Evolutionary conservation across 1,139 yeast genomes (phyloP).

Genomic region (Debaryomyces robertsiae): DNA sequence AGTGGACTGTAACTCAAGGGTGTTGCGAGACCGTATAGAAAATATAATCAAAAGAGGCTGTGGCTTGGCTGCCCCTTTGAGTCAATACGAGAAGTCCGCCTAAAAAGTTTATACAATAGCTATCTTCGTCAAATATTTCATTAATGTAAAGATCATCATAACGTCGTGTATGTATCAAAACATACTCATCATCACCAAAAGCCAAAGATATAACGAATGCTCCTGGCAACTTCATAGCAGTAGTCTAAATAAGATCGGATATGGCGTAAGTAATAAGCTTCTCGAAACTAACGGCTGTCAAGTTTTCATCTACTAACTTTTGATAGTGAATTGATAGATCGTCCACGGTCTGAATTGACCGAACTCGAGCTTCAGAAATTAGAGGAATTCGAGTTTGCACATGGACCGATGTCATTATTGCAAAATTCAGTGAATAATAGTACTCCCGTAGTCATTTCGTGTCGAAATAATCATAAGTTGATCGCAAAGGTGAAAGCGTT

Average conservation of each 20-base stretch:
- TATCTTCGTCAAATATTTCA: no score
- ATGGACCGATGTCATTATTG: slow-evolving; percentile 89
- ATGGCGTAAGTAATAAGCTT: slow-evolving; percentile 15
- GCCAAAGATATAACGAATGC: no score
- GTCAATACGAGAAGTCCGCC: slow-evolving; percentile 27
- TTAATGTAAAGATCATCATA: no score
- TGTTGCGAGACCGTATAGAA: slow-evolving; percentile 78
- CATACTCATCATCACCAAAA: no score
- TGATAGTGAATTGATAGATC: slow-evolving; percentile 61
- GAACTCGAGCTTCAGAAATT: slow-evolving; percentile 77
- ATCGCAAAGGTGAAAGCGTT: slow-evolving; percentile 91
- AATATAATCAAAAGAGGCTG: slow-evolving; percentile 79
- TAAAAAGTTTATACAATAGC: no score
- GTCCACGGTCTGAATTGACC: slow-evolving; percentile 78
- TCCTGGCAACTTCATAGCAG: no score
- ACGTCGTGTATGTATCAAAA: slow-evolving; percentile 7
- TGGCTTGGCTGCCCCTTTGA: slow-evolving; percentile 80
- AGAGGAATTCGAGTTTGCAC: slow-evolving; percentile 86
- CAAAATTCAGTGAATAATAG: slow-evolving; percentile 77
- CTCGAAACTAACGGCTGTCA: neutral
- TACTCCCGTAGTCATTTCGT: slow-evolving; percentile 80
- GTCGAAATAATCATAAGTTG: slow-evolving; percentile 90
- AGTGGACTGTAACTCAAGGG: slow-evolving; percentile 78
- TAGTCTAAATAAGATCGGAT: no score
- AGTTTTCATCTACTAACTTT: slow-evolving; percentile 18